These are phyloP conservation scores for Parmelia sp. DNA, from an alignment of 495 filamentous ascomycete genomes.

Conservation along the genomic window DNA sequence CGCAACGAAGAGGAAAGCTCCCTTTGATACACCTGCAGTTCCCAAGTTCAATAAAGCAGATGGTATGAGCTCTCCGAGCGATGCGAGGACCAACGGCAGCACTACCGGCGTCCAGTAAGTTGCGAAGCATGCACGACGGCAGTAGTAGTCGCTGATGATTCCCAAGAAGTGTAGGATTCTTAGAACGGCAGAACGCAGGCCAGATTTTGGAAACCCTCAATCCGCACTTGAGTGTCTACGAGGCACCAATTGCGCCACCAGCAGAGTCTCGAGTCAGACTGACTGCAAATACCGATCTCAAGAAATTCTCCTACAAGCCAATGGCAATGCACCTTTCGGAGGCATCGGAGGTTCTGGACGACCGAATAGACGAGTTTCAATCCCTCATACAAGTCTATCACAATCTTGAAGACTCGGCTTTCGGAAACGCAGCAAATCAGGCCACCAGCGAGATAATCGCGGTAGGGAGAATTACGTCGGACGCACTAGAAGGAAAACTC, in stretches of 20 bases:
- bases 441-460: slow-evolving; percentile 82
- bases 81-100: slow-evolving; percentile 21
- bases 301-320: slow-evolving; percentile 84
- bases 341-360: slow-evolving; percentile 85
- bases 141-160: neutral
- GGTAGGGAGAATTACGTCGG: slow-evolving; percentile 84
- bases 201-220: slow-evolving; percentile 79
- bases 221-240: slow-evolving; percentile 59
- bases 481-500: slow-evolving; percentile 73
- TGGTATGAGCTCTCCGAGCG: slow-evolving; percentile 37
- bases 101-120: slow-evolving; percentile 24
- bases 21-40: slow-evolving; percentile 50
- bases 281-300: slow-evolving; percentile 73
- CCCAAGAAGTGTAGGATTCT: slow-evolving; percentile 53
- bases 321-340: slow-evolving; percentile 92
- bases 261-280: slow-evolving; percentile 72
- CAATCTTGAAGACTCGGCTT: slow-evolving; percentile 68
- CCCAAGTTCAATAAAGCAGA: slow-evolving; percentile 47
- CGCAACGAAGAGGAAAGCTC: slow-evolving; percentile 50
- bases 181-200: slow-evolving; percentile 67
- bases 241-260: slow-evolving; percentile 65
- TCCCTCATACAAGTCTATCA: slow-evolving; percentile 64
- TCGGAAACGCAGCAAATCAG: slow-evolving; percentile 79
- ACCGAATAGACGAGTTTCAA: slow-evolving; percentile 86
- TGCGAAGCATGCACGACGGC: neutral